These are phyloP conservation scores for Myxozyma geophila DNA, from an alignment of 805 yeast species.

Conservation along the genomic window DNA sequence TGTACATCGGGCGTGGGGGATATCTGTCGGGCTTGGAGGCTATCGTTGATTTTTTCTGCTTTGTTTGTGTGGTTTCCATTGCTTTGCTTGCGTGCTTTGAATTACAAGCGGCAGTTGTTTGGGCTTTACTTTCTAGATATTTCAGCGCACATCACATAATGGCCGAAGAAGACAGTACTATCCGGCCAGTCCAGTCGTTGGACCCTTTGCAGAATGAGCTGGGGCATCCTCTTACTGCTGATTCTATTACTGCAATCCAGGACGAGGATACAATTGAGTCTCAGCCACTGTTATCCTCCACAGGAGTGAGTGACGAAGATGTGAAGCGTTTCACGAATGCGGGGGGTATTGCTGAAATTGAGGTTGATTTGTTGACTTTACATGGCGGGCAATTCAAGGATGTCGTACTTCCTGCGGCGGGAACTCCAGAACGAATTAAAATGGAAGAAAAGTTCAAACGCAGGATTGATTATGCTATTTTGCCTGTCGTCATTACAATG, in stretches of 20 bases:
- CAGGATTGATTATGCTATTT: slow-evolving; percentile 55
- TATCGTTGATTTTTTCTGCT: no score
- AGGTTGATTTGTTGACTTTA: slow-evolving; percentile 17
- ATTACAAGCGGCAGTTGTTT: no score
- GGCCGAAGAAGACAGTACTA: neutral
- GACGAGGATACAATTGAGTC: slow-evolving; percentile 8
- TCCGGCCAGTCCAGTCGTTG: neutral
- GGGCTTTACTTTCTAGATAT: no score
- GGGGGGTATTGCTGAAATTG: slow-evolving; percentile 5
- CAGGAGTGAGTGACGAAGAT: slow-evolving; percentile 4
- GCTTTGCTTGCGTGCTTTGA: no score
- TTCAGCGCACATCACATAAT: neutral
- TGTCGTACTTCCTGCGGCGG: slow-evolving; percentile 35
- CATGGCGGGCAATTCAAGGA: slow-evolving; percentile 35
- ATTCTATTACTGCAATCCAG: neutral
- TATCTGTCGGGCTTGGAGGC: no score
- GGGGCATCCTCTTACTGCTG: neutral
- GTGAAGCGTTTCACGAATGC: slow-evolving; percentile 2
- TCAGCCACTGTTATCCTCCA: neutral
- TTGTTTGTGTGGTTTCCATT: no score
- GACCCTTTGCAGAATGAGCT: neutral
- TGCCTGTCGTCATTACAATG: slow-evolving; percentile 57
- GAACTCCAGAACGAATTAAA: slow-evolving; percentile 50
- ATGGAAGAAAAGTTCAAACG: slow-evolving; percentile 51
- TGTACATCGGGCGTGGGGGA: no score